phyloP scores from a whole-genome alignment of 23 red algal genomes.

The Gracilariopsis chorda region DNA sequence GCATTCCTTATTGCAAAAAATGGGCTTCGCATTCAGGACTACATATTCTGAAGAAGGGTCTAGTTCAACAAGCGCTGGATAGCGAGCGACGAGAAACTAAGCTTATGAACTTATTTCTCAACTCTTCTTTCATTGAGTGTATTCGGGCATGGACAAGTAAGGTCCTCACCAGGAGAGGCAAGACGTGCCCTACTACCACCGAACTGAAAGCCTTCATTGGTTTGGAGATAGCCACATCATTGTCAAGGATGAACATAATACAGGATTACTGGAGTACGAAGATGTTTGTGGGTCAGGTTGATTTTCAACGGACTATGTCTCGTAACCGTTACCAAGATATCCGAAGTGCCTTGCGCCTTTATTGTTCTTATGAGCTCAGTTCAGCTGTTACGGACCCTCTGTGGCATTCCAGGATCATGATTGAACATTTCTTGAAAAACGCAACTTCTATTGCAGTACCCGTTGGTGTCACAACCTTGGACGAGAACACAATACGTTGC shows the following conservation, averaged over 20 bases:
- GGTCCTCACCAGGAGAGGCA: not conserved
- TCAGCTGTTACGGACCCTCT: not conserved
- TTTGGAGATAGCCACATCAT: not conserved
- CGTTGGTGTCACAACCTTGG: not conserved
- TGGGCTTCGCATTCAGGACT: not conserved
- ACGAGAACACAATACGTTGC: not conserved
- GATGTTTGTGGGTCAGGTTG: not conserved
- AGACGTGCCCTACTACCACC: not conserved
- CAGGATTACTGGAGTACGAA: not conserved
- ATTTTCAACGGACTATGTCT: not conserved
- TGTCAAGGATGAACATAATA: not conserved
- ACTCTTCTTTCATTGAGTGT: not conserved
- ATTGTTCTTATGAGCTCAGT: not conserved
- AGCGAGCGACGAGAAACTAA: not conserved
- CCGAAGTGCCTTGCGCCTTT: not conserved
- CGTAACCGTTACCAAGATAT: not conserved
- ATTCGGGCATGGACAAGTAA: not conserved
- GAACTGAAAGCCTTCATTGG: not conserved
- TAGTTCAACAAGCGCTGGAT: not conserved
- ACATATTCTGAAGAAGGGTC: not conserved
- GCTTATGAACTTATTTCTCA: not conserved
- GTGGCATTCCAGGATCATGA: not conserved
- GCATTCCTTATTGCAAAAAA: not conserved
- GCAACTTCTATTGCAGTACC: not conserved
- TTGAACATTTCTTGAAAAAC: not conserved